Base-by-base conservation (phyloP, 345 rosid species). In the Linum usitatissimum region DNA sequence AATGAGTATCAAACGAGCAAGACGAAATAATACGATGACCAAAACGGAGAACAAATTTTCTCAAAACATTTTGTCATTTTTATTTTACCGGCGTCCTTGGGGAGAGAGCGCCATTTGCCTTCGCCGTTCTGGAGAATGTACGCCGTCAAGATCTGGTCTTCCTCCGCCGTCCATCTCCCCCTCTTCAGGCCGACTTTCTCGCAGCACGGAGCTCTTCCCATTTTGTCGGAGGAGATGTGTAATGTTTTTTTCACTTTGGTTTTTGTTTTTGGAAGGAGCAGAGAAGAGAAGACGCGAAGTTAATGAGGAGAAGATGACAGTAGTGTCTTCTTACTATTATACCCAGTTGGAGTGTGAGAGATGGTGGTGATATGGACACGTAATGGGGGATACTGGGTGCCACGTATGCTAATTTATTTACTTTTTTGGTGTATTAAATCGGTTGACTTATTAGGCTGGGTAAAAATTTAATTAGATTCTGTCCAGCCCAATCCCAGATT, bases 151-250 rank as follows among this genome's bases (percentile, higher is more conserved):
- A 79, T 70, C 70, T 78, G 75, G 71, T 91, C 98, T 81, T 91
- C 98, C 66, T 86, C 92, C 0, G 81, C 72, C 0, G 92, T 86
- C 96, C 96, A 91, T 74, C 94, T 81, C 14, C 96, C 98, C 70
- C 64, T 84, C 83, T 80, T 91, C 69, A 91, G 66, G 57, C 96
- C 96, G 3, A 83, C 79, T 62, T 91, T 88, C 77, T 84, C 92
- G 72, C 98, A 91, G 60, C 96, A 91, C 1, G 96, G 92, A 12
- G 94, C 77, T 55, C 98, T 86, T 64, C 95, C 98, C 96, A 88
- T 91, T 6, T 45, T 45, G 3, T 10, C 5, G 51, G 17, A 12
- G 51, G 10, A 45, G 10, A 45, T 6, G 51, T 34, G 38, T 7
- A 4, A 5, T 31, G 36, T 1, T 34, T 34, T 34, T 34, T 34